phyloP scores from a whole-genome alignment of 2,329 filamentous ascomycete species.

The Botrytis squamosa region DNA sequence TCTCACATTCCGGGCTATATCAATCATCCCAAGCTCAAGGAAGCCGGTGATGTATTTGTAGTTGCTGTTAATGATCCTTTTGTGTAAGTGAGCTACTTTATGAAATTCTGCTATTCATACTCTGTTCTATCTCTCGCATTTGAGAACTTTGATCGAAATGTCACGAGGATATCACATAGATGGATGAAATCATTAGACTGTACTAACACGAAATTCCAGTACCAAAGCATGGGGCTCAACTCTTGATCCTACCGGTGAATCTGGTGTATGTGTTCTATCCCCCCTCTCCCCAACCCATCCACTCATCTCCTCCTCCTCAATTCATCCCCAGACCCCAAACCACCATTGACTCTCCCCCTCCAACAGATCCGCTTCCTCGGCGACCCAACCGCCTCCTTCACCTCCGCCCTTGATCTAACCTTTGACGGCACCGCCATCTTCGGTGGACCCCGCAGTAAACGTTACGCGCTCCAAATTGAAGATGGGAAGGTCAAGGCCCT shows the following conservation, averaged over 20 bases:
- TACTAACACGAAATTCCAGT: conserved; percentile 45
- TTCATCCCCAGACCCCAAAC: not conserved
- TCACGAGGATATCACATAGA: not conserved
- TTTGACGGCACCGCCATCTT: conserved; percentile 82
- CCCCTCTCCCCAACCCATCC: conserved; percentile 57
- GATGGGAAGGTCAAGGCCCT: conserved; percentile 80
- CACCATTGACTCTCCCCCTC: not conserved
- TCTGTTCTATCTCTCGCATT: not conserved
- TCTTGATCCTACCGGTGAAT: conserved; percentile 72
- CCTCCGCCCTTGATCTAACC: conserved; percentile 75
- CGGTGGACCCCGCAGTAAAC: conserved; percentile 78
- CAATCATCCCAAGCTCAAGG: conserved; percentile 71
- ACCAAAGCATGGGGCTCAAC: conserved; percentile 86
- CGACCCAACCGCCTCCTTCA: conserved; percentile 77
- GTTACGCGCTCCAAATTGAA: conserved; percentile 81
- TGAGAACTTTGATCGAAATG: not conserved
- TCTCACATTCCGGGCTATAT: conserved; percentile 85
- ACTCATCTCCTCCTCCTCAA: not conserved
- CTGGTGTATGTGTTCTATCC: conserved; percentile 71
- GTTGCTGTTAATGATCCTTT: conserved; percentile 93
- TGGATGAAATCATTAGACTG: not conserved
- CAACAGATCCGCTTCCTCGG: conserved; percentile 81
- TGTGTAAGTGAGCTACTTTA: conserved; percentile 61
- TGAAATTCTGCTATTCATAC: no score
- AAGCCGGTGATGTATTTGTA: conserved; percentile 82